phyloP scores from a whole-genome alignment of 73 alveolate genomes.

The Paramecium sonneborni region DNA sequence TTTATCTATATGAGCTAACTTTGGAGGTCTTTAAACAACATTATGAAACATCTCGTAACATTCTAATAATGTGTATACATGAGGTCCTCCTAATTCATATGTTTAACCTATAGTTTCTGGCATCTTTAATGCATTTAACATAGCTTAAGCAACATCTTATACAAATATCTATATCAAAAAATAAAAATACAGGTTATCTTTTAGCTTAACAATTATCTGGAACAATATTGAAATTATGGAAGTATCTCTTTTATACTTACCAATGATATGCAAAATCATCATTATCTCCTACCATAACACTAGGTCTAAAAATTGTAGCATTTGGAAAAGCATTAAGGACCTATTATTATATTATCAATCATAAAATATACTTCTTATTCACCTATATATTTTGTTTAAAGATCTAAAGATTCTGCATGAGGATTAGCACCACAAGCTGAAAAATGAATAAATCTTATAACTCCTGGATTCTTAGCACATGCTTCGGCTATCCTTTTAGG shows the following conservation, averaged over 20 bases:
- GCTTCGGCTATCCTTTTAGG: conserved; percentile 74
- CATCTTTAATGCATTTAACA: conserved; percentile 68
- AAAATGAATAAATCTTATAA: conserved; percentile 72
- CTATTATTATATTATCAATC: not conserved
- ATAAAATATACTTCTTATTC: conserved; percentile 66
- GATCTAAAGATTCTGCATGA: conserved; percentile 47
- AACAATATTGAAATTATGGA: conserved; percentile 61
- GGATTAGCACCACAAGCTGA: conserved; percentile 76
- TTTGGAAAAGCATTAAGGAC: conserved; percentile 67
- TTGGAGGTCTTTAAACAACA: conserved; percentile 71
- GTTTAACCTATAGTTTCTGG: conserved; percentile 73
- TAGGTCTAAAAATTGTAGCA: conserved; percentile 74
- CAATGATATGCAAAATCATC: conserved; percentile 69
- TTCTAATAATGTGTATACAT: conserved; percentile 68
- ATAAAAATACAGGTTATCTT: conserved; percentile 66
- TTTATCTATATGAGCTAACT: conserved; percentile 54
- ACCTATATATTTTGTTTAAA: conserved; percentile 69
- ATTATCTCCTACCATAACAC: conserved; percentile 65
- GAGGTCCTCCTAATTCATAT: conserved; percentile 79
- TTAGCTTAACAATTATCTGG: conserved; percentile 69
- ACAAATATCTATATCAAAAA: conserved; percentile 1
- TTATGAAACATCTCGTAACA: conserved; percentile 68
- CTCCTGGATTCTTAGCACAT: conserved; percentile 71
- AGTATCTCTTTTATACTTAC: conserved; percentile 59
- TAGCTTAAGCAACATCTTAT: conserved; percentile 70